These are phyloP conservation scores for Triadica sebifera DNA, from an alignment of 345 rosid species.

Conservation along the genomic window DNA sequence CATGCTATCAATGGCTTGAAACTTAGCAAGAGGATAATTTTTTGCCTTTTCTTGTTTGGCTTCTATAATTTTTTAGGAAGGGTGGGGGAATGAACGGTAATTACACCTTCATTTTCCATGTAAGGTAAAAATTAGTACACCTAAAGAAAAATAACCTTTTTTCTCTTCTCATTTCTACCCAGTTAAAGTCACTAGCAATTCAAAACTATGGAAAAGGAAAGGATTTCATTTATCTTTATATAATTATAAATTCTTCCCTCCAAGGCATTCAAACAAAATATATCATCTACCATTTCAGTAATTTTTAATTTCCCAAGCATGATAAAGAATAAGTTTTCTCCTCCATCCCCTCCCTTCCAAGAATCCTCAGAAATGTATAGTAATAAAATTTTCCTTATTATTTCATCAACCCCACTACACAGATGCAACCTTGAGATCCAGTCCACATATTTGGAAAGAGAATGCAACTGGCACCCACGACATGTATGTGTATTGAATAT, in stretches of 20 bases:
- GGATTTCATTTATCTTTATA: neutral
- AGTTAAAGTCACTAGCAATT: neutral
- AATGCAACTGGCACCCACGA: no score
- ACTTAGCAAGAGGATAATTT: no score
- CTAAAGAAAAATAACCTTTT: neutral
- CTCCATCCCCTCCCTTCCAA: neutral
- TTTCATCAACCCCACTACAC: no score
- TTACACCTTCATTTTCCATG: neutral
- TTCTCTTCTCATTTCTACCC: neutral
- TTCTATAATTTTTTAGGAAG: no score
- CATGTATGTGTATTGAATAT: no score
- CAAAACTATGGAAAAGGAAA: neutral
- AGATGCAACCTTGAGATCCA: no score
- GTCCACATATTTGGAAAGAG: no score
- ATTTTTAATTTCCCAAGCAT: neutral
- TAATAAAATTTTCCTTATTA: no score
- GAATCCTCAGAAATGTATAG: neutral
- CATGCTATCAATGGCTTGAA: neutral
- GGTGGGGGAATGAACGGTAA: no score
- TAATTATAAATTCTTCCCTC: neutral
- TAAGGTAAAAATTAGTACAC: neutral
- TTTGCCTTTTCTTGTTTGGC: no score
- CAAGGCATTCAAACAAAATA: neutral
- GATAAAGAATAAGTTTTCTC: neutral
- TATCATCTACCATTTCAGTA: no score